Base-by-base conservation (phyloP, 2,329 filamentous ascomycete genomes). In the Ophioceras dolichostomum region DNA sequence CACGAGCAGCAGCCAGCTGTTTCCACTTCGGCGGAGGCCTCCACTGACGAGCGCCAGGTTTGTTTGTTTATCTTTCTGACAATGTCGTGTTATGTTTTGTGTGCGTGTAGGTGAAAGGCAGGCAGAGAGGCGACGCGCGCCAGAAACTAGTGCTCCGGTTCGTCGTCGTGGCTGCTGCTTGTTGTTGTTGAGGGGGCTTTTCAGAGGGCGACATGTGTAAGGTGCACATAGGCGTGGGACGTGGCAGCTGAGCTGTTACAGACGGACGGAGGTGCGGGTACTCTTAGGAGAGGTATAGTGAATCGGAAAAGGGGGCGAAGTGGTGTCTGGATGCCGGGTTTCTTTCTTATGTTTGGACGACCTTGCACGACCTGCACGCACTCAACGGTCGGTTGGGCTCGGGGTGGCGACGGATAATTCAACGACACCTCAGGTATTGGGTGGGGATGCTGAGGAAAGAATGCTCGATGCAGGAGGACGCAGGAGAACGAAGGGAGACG, bases 1-100 rank as follows among this genome's bases (percentile, higher is more conserved):
- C 42, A 37, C 22, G 33, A 32, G 22, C 39, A n/a, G 20, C 39
- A 44, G 18, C 39, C 36, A 18, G 40, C 39, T 22, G 32, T 18
- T 35, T n/a, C 33, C 37, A 34, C n/a, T n/a, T n/a, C n/a, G n/a
- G n/a, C n/a, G n/a, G n/a, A 35, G 33, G 36, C 35, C 18, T 36
- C 26, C 38, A 39, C 36, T 32, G 10, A 37, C 14, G 14, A 32
- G 32, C 21, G 19, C 14, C 10, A 14, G 28, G 14, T 30, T 17
- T 13, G 14, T 33, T 39, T 38, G 36, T 34, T 41, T 32, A 20
- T 22, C 8, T 26, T 26, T 26, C 29, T 17, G 22, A 22, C n/a
- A 18, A 19, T 17, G 10, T 17, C n/a, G n/a, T n/a, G n/a, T n/a
- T n/a, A n/a, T n/a, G n/a, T n/a, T n/a, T n/a, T n/a, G n/a, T n/a